Percentiles rank a stretch among this genome's conserved stretches.
These are phyloP conservation scores for Saururus chinensis DNA, from an alignment of 164 flowering plant species.

Conservation along the genomic window DNA sequence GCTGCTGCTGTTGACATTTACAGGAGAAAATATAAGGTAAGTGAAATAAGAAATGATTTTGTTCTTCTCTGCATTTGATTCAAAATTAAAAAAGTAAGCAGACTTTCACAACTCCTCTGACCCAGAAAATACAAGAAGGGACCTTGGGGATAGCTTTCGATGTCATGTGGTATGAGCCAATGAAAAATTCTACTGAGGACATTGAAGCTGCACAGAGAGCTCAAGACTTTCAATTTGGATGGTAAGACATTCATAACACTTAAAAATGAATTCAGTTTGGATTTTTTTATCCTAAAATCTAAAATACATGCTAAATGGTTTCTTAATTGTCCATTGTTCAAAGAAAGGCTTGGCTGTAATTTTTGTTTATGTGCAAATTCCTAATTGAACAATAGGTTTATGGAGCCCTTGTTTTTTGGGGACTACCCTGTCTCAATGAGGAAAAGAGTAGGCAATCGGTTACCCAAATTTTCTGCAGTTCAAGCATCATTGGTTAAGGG, in stretches of 20 bases:
- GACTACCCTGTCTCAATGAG: constrained; percentile 86
- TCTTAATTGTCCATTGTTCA: neutral
- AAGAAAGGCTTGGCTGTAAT: neutral
- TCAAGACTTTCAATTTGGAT: constrained; percentile 82
- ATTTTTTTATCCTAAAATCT: neutral
- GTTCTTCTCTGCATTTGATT: neutral
- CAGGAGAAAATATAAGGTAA: constrained; percentile 64
- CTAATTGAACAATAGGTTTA: constrained; percentile 41
- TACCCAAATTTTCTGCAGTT: constrained; percentile 53
- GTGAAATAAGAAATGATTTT: neutral
- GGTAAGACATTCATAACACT: constrained; percentile 29
- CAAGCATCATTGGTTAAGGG: constrained; percentile 60
- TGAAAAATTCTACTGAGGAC: constrained; percentile 48
- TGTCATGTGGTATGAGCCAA: constrained; percentile 78
- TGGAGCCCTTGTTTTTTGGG: constrained; percentile 74
- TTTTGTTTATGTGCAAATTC: neutral
- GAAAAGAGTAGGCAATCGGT: constrained; percentile 50
- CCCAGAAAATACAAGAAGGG: constrained; percentile 56
- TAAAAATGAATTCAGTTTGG: no score
- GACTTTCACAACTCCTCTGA: no score
- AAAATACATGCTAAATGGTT: neutral
- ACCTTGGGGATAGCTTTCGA: constrained; percentile 60
- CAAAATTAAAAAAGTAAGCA: neutral
- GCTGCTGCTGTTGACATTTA: constrained; percentile 52
- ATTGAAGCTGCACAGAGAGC: constrained; percentile 80